Evolutionary conservation across 1,139 yeast species (phyloP), one percentile per base, ranked within the genome.

Genomic region (Saccharomyces uvarum): DNA sequence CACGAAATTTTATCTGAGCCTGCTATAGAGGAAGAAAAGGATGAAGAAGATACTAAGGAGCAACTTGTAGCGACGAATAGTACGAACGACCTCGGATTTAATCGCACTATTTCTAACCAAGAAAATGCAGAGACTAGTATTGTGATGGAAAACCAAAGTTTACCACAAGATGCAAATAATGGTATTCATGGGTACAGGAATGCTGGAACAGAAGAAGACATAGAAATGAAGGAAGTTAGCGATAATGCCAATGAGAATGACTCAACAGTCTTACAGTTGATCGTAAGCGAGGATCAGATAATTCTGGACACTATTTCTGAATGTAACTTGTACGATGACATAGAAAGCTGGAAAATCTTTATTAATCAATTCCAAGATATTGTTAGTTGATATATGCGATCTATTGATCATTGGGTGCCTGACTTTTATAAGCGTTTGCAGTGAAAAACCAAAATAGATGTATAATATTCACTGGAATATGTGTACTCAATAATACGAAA

Each of bases 1-100:
- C 66, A 65, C 48, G 73, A 70, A 49, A 64, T 68, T 24, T 60
- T 68, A 63, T 54, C 65, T 16, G 65, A 64, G 38, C 59, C 65
- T 9, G 65, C 58, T 2, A 51, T 57, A 5, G 65, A 58, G 4
- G 60, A 57, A 42, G 60, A 60, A 32, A 38, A 38, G 9, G 52
- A 52, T 13, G 57, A 28, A 2, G 54, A 53, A 8, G 50, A 53
- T 6, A 50, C 41, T 16, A 26, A 8, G 5, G 53, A 41, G 4
- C 44, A 38, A 7, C 19, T 26, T 19, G 13, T 19, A 49, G 42
- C 46, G 53, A 14, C 8, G 13, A 9, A 33, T 14, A 26, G 29
- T 28, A 29, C 14, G n/a, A 32, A 29, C 16, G 41, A 38, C 24
- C 44, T 49, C n/a, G 56, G 44, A n/a, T 41, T 48, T 9, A 21